A percentile compares a stretch with the other conserved stretches of the same genome.
phyloP scores from a whole-genome alignment of 441 rosid species.

The Codiaeum variegatum region DNA sequence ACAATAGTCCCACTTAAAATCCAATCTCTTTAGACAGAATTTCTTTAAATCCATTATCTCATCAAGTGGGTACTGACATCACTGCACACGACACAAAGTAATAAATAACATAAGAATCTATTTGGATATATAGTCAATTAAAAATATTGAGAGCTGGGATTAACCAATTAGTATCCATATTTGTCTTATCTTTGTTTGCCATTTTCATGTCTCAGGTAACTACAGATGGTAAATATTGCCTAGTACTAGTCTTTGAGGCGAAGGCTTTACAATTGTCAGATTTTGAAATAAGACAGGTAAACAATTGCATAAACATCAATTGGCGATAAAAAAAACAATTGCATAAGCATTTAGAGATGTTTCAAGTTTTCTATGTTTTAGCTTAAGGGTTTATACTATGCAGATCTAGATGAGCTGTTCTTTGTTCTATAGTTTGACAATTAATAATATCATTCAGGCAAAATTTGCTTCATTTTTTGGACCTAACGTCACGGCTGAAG shows the following conservation, averaged over 20 bases:
- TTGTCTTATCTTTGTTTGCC: not conserved
- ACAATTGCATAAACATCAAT: not conserved
- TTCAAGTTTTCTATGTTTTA: not conserved
- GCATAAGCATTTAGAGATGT: not conserved
- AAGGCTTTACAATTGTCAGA: constrained; percentile 70
- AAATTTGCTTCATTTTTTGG: constrained; percentile 93
- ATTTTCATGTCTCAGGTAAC: constrained; percentile 47
- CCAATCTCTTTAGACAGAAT: too few relatives aligned
- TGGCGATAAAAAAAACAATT: constrained; percentile 7
- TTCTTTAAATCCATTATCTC: too few relatives aligned
- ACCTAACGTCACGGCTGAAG: constrained; percentile 77
- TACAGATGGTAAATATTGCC: constrained; percentile 73
- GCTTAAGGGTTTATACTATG: not conserved
- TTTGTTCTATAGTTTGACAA: not conserved
- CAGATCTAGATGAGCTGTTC: not conserved
- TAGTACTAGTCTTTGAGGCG: constrained; percentile 76
- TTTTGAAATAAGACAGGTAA: constrained; percentile 82
- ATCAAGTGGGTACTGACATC: too few relatives aligned
- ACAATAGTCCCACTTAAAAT: too few relatives aligned
- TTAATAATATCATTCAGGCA: constrained; percentile 39
- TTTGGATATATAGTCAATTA: too few relatives aligned
- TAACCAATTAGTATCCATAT: not conserved
- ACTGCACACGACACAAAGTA: too few relatives aligned
- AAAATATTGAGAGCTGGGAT: not conserved
- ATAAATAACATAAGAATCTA: too few relatives aligned